Percentiles rank a stretch among this genome's conserved stretches.
Conservation (phyloP, 192 early-diverging fungal species). For the Jimgerdemannia flammicorona region DNA sequence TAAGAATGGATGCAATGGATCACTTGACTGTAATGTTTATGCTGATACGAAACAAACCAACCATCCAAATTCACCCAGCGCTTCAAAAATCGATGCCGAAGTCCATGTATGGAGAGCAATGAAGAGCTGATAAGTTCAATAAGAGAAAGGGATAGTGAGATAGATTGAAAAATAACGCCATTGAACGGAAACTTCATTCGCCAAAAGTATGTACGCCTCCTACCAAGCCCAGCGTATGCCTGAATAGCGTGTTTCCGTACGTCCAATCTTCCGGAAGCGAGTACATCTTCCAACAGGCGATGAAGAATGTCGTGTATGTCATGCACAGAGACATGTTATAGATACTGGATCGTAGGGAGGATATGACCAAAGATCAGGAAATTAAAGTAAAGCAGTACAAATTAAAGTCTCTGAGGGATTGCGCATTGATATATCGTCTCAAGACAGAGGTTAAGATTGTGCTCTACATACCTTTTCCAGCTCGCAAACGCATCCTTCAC, state of each 20-base stretch:
- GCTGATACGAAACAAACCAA: slow-evolving; percentile 40
- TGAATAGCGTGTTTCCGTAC: slow-evolving; percentile 68
- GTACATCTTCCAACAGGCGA: slow-evolving; percentile 81
- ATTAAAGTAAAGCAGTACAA: slow-evolving; percentile 4
- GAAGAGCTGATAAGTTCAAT: slow-evolving; percentile 45
- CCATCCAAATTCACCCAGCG: slow-evolving; percentile 94
- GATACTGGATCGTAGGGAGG: slow-evolving; percentile 43
- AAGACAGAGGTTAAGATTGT: no score
- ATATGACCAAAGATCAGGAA: not conserved
- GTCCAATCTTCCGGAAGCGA: slow-evolving; percentile 66
- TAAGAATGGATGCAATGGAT: not conserved
- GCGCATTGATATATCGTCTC: not conserved
- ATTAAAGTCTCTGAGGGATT: not conserved
- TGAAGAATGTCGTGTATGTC: slow-evolving; percentile 86
- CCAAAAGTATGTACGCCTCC: slow-evolving; percentile 1
- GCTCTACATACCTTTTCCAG: slow-evolving; percentile 76
- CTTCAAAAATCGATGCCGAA: slow-evolving; percentile 87
- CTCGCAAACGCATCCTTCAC: slow-evolving; percentile 84
- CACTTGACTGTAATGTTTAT: not conserved
- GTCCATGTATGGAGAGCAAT: slow-evolving; percentile 91
- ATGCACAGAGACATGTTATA: slow-evolving; percentile 90
- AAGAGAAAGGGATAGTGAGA: not conserved
- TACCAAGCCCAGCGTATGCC: slow-evolving; percentile 79
- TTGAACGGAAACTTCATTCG: not conserved
- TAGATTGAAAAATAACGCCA: slow-evolving; percentile 10